Evolutionary conservation across 164 flowering plant genomes (phyloP).

Genomic region (Pachysandra terminalis): DNA sequence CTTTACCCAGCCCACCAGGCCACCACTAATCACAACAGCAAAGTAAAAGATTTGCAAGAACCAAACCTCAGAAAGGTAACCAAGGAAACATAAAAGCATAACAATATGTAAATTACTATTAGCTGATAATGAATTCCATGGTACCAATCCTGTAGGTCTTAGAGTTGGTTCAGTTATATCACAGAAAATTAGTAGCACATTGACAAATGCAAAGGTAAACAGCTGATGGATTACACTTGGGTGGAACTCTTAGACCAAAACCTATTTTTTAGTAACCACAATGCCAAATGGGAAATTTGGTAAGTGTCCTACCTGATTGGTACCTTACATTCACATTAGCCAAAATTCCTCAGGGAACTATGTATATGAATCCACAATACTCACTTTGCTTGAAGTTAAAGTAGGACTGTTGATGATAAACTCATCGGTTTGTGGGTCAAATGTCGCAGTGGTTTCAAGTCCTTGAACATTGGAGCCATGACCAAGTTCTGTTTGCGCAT

Average conservation of each 20-base stretch:
- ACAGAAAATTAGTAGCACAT: neutral
- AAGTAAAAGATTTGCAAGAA: constrained; percentile 8
- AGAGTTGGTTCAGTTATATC: neutral
- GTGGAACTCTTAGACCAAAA: neutral
- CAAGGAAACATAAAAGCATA: neutral
- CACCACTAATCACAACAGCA: constrained; percentile 67
- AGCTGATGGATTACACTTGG: neutral
- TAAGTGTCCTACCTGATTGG: neutral
- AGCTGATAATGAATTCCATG: neutral
- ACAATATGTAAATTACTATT: neutral
- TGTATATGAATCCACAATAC: constrained; percentile 15
- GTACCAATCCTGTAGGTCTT: neutral
- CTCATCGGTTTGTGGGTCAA: constrained; percentile 85
- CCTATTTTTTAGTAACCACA: neutral
- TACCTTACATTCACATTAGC: neutral
- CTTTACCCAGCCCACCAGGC: constrained; percentile 99
- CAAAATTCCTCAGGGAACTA: neutral
- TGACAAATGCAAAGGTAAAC: neutral
- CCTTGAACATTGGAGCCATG: constrained; percentile 99
- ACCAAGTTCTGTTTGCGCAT: constrained; percentile 99
- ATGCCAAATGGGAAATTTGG: neutral
- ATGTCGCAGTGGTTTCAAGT: constrained; percentile 96
- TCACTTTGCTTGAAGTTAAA: constrained; percentile 91
- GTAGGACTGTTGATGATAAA: constrained; percentile 91
- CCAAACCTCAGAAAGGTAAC: neutral